These are phyloP conservation scores for Tricholoma sp. DNA, from an alignment of 768 basidiomycete species.

Conservation along the genomic window DNA sequence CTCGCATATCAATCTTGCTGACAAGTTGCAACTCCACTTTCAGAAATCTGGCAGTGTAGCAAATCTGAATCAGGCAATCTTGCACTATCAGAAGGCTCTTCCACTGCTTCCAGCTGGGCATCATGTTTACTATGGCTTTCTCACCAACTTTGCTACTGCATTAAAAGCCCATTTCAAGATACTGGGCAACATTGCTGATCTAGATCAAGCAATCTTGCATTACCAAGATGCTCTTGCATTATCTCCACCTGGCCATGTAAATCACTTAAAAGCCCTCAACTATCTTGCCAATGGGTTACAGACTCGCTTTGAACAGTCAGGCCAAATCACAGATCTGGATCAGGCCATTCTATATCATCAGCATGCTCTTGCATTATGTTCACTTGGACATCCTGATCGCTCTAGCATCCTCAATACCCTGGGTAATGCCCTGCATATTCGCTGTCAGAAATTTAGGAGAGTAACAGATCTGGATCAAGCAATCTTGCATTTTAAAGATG, in stretches of 20 bases:
- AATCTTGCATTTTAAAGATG: background rate
- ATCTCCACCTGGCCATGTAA: conserved; percentile 13
- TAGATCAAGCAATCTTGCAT: conserved; percentile 18
- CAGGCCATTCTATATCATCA: conserved; percentile 2
- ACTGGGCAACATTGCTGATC: conserved; percentile 16
- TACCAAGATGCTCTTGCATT: conserved; percentile 5
- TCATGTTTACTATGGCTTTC: conserved; percentile 9
- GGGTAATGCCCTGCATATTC: conserved; percentile 1
- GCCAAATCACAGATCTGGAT: conserved; percentile 3
- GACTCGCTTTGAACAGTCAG: conserved; percentile 3
- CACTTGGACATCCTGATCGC: background rate
- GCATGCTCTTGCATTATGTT: background rate
- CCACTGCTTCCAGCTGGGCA: too few relatives aligned
- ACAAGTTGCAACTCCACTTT: too few relatives aligned
- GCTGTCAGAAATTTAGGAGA: conserved; percentile 12
- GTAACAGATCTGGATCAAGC: conserved; percentile 7
- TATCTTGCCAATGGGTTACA: conserved; percentile 8
- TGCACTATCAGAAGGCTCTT: too few relatives aligned
- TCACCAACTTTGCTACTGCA: conserved; percentile 22
- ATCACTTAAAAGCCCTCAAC: background rate
- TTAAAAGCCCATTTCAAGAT: conserved; percentile 22
- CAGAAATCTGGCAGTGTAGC: too few relatives aligned
- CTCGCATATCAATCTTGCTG: too few relatives aligned
- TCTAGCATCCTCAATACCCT: conserved; percentile 4
- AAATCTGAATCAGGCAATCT: too few relatives aligned